These are phyloP conservation scores for Paraphoma chrysanthemicola DNA, from an alignment of 2,329 filamentous ascomycete species.

Conservation along the genomic window DNA sequence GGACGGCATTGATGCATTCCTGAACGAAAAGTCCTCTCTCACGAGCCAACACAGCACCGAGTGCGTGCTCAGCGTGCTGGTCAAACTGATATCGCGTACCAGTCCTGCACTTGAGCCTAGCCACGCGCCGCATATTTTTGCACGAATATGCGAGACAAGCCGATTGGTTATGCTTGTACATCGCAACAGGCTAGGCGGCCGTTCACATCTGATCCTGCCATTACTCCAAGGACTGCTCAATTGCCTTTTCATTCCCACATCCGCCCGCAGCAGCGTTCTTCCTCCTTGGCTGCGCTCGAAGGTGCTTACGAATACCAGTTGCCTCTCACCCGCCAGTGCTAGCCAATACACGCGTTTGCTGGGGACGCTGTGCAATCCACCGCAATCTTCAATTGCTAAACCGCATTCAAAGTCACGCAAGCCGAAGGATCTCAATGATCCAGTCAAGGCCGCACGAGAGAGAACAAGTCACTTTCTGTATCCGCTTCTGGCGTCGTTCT, in stretches of 20 bases:
- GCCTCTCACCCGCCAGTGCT: constrained; percentile 53
- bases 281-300: constrained; percentile 41
- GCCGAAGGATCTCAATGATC: constrained; percentile 60
- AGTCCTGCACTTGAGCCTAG: constrained; percentile 33
- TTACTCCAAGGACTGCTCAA: constrained; percentile 62
- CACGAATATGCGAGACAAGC: constrained; percentile 61
- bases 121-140: constrained; percentile 55
- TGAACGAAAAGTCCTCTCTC: constrained; percentile 45
- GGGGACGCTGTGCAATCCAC: constrained; percentile 67
- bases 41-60: constrained; percentile 55
- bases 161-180: constrained; percentile 63
- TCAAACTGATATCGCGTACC: constrained; percentile 41
- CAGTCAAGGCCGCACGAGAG: constrained; percentile 65
- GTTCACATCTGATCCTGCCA: constrained; percentile 65
- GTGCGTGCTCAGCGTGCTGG: constrained; percentile 46
- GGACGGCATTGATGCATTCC: constrained; percentile 58
- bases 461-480: constrained; percentile 65
- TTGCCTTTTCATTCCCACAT: constrained; percentile 61
- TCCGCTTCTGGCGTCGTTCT: constrained; percentile 65
- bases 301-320: constrained; percentile 9
- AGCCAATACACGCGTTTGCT: constrained; percentile 62
- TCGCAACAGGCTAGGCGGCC: constrained; percentile 64
- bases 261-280: constrained; percentile 31
- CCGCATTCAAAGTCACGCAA: constrained; percentile 41
- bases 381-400: constrained; percentile 61